Evolutionary conservation across 2,329 filamentous ascomycete genomes (phyloP), one percentile per base, ranked within the genome.

Genomic region (Exophiala dermatitidis): DNA sequence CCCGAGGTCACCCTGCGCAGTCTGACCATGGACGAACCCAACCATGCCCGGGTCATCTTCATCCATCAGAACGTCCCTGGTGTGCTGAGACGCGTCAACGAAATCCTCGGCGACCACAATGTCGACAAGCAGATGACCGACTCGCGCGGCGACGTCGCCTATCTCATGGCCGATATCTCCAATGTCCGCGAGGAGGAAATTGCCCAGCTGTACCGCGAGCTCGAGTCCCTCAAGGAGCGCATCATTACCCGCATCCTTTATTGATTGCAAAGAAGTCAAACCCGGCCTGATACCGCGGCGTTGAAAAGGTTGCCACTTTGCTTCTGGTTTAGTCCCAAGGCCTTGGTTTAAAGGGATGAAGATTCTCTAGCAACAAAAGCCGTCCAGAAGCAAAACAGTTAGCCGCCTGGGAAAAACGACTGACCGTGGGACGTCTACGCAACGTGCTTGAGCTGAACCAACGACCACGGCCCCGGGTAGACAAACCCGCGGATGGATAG

Each of bases 91-190:
- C 88, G 85, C 84, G 93, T 98, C 62, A 98, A 98, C 77, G 88
- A 93, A 66, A 89, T 97, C 58, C 79, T 98, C 45, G 88, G 86
- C 41, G 84, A 94, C 66, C 90, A 98, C 77, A 98, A 98, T 70
- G 90, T 98, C 63, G 91, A 96, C 75, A 97, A 97, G 78, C 93
- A 98, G 74, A 97, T 94, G 76, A 93, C 88, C 47, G 93, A 97
- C 70, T 95, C 87, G 72, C 86, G 85, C 74, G 91, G 90, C 63
- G 91, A 97, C 68, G 80, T 93, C 61, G 93, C 93, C 19, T 98
- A 98, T 69, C 77, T 98, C 59, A 96, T 98, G 90, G 93, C 93
- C 5, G 93, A 98, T 74, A 86, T 98, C 65, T 95, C 89, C 73
- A 82, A 86, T 58, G 89, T 97, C 63, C 83, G 86, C 65, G 79